These are phyloP conservation scores for Tetrapisispora taiwanensis DNA, from an alignment of 805 yeast genomes.

Conservation along the genomic window DNA sequence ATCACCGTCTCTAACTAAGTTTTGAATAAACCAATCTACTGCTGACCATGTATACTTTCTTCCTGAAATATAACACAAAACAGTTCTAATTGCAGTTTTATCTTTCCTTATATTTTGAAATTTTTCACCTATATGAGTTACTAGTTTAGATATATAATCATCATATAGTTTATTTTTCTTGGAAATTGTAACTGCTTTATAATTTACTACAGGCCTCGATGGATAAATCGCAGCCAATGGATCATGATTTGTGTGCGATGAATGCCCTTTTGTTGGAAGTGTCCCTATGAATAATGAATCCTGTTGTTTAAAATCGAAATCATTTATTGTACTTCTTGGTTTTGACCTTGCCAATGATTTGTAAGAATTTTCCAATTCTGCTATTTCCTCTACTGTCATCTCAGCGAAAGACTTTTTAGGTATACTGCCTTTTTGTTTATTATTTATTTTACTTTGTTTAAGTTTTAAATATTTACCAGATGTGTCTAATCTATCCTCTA, in stretches of 20 bases:
- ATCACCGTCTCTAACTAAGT: conserved; percentile 52
- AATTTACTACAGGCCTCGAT: conserved; percentile 24
- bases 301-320: conserved; percentile 26
- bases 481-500: conserved; percentile 23
- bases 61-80: conserved; percentile 54
- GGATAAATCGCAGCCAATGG: conserved; percentile 25
- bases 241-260: conserved; percentile 5
- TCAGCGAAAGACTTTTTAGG: conserved; percentile 25
- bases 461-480: background rate
- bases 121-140: conserved; percentile 1
- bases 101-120: conserved; percentile 1
- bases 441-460: background rate
- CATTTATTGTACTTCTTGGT: conserved; percentile 13
- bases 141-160: background rate
- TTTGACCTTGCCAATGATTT: conserved; percentile 20
- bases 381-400: conserved; percentile 27
- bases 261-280: background rate
- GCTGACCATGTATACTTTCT: conserved; percentile 68
- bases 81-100: conserved; percentile 29
- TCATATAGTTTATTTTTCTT: conserved; percentile 13
- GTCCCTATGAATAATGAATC: conserved; percentile 13
- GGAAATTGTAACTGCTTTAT: conserved; percentile 23
- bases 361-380: conserved; percentile 22
- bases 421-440: background rate
- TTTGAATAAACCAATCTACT: conserved; percentile 54